phyloP scores from a whole-genome alignment of 2,329 filamentous ascomycete genomes.

The Cordyceps javanica region DNA sequence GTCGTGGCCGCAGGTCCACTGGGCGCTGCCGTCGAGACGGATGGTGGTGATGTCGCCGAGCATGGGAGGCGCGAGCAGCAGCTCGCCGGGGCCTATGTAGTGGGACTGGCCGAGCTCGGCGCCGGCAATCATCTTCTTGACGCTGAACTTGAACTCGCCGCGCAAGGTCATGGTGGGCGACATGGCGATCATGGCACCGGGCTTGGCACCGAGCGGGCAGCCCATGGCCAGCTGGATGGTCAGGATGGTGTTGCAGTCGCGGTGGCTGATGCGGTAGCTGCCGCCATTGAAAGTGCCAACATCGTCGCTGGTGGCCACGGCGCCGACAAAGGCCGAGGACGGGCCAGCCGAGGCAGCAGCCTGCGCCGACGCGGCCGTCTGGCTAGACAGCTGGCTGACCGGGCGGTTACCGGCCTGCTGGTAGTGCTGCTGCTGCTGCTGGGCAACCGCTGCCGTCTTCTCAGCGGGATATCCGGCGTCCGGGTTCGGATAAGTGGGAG shows the following conservation, averaged over 20 bases:
- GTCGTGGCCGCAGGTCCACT: conserved; percentile 83
- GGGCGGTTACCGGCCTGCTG: conserved; percentile 18
- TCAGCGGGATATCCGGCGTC: conserved; percentile 23
- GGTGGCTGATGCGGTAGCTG: conserved; percentile 86
- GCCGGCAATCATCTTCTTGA: conserved; percentile 85
- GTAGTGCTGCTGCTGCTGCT: conserved; percentile 18
- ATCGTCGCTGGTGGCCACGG: conserved; percentile 62
- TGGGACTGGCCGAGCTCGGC: conserved; percentile 73
- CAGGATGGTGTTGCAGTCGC: conserved; percentile 83
- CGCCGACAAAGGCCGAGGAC: conserved; percentile 57
- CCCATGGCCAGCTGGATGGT: conserved; percentile 87
- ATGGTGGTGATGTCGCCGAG: conserved; percentile 84
- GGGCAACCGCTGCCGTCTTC: conserved; percentile 20
- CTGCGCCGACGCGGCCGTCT: background rate
- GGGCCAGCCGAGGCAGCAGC: conserved; percentile 29
- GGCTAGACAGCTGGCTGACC: conserved; percentile 28
- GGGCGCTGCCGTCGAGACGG: conserved; percentile 62
- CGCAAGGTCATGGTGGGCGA: conserved; percentile 78
- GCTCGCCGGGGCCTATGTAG: conserved; percentile 84
- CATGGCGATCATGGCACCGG: conserved; percentile 93
- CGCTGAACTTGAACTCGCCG: conserved; percentile 74
- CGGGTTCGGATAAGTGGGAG: conserved; percentile 13
- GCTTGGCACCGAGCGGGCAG: conserved; percentile 74
- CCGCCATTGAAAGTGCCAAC: conserved; percentile 97
- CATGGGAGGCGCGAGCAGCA: conserved; percentile 72